Base-by-base conservation (phyloP, 2,329 filamentous ascomycete species). In the Trichoderma sp. region DNA sequence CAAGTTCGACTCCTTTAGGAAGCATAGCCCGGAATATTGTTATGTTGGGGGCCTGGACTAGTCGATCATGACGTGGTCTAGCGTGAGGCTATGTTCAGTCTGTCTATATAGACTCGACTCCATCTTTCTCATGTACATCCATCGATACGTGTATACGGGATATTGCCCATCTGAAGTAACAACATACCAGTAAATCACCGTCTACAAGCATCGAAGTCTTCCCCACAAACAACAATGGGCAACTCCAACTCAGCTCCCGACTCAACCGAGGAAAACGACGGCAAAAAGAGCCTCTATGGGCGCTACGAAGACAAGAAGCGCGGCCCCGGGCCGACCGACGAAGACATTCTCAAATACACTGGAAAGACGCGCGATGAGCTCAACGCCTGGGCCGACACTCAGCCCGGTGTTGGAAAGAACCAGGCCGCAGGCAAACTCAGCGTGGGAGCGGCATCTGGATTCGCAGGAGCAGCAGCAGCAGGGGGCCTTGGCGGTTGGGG, bases 321-420 rank as follows among this genome's bases (percentile, higher is more conserved):
- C 42, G 71, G 74, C 54, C 61, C 67, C 12, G 71, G 73, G 25
- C 75, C 79, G 54, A 78, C 75, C 69, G 79, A 82, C 67, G 78
- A 79, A 12, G 80, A 81, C 69, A 70, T 82, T 32, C 59, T 74
- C 32, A 80, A 80, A 69, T 80, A 81, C 75, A 81, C 80, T 37
- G 80, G 80, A 71, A 81, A 77, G 70, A 72, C 72, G 34, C 76
- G 77, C 45, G 74, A 73, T 2, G 73, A 78, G 71, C 73, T 82
- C 61, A 72, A 74, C 25, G 37, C 72, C 2, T 81, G 80, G 80
- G 76, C 77, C n/a, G 77, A 77, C 27, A 73, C 72, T 4, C 72
- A 75, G 29, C 79, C 80, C 1, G 80, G 79, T 17, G 80, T 83
- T 5, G 81, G 74, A 39, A 78, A 75, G 63, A 80, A 82, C 65